Conservation (phyloP, 257 asterid species). For the Solanum paucissectum region DNA sequence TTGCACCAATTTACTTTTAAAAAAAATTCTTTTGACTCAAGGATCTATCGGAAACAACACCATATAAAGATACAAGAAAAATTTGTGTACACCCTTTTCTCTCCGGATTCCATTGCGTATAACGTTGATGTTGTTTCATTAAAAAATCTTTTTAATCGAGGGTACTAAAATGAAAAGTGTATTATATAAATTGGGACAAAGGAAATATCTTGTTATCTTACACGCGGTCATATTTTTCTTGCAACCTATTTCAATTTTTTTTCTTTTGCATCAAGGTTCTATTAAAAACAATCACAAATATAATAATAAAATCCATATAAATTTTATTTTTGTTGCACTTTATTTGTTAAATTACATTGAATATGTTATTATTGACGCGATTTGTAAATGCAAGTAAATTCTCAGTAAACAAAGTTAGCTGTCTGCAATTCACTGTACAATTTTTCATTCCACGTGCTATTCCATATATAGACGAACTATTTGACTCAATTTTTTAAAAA, state of each 20-base stretch:
- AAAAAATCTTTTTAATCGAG: fast-evolving
- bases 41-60: neutral
- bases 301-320: fast-evolving
- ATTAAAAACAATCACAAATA: neutral
- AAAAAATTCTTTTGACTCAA: neutral
- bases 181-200: neutral
- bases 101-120: fast-evolving
- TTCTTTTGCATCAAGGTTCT: fast-evolving
- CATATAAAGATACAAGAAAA: neutral
- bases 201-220: neutral
- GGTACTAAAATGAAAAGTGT: neutral
- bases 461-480: constrained; percentile 19
- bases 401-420: neutral
- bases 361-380: too few relatives aligned
- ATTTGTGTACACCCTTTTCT: neutral
- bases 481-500: neutral
- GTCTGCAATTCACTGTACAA: neutral
- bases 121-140: neutral
- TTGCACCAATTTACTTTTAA: neutral
- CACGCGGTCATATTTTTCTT: neutral
- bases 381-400: neutral
- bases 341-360: fast-evolving
- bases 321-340: fast-evolving
- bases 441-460: constrained; percentile 20
- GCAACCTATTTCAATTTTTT: neutral